Base-by-base conservation (phyloP, 768 basidiomycete species). In the Termitomyces sp. region DNA sequence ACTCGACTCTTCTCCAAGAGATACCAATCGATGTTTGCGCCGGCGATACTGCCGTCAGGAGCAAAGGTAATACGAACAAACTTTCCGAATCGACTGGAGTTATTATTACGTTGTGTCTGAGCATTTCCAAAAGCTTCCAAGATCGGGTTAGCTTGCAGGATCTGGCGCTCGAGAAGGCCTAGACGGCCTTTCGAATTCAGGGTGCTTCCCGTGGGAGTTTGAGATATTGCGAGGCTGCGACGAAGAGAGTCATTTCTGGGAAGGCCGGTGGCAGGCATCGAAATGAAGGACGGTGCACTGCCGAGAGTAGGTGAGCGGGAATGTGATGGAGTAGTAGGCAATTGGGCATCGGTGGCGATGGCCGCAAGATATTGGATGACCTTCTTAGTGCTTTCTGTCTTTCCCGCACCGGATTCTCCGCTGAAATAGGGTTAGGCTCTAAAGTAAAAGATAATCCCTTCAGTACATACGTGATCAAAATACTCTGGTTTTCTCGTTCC, bases 21-120 rank as follows among this genome's bases (percentile, higher is more conserved):
- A 69, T 99, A 99, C 97, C 97, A 98, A 70, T 99, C 95, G 58
- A 98, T 94, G 68, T 95, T 98, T 25, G 97, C 97, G 0, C 97
- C 97, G 0, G 95, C 90, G 56, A 99, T 99, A 62, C 92, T 93
- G 2, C 96, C 95, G 62, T 91, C 86, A 0, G 90, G 87, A 1
- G 92, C 84, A 72, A 99, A 99, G 67, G 89, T 90, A 59, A 99
- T 98, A 44, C 94, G 82, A 46, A 99, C 91, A 69, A 99, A 99
- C 73, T 99, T 99, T 31, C 95, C 95, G 69, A 99, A 99, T 38
- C 97, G 90, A 81, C 92, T 94, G 1, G 97, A 98, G 68, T 99
- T 99, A 73, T 98, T 98, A 68, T 99, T 99, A 44, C 95, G 79
- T 73, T 97, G 91, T 0, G 97, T 98, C 70, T 98, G 97, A 5